Base-by-base conservation (phyloP, 768 basidiomycete species). In the Russula sp. region DNA sequence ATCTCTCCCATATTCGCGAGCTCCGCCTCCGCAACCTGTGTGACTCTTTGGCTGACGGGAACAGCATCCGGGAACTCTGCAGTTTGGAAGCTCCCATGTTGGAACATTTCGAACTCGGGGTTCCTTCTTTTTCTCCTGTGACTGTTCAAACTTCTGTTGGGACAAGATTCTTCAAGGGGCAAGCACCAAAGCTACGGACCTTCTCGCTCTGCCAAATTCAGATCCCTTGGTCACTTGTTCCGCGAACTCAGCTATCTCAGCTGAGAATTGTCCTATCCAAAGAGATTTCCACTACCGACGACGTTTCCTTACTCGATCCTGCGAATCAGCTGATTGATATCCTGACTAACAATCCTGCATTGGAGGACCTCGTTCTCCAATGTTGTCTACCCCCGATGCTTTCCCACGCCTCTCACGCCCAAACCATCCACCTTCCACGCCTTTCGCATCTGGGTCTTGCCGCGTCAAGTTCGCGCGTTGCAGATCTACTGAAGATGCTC, bases 1-100 rank as follows among this genome's bases (percentile, higher is more conserved):
- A 62, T 22, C 22, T 62, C 40, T 22, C 49, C 16, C 61, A 57
- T 31, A 62, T 40, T 13, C 55, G 61, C 49, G 32, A 45, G 32
- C 50, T 62, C 22, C 42, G 61, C 6, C 55, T 62, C 49, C 32
- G 31, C n/a, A 14, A 7, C 34, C 34, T 52, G 48, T 9, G 27
- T 27, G 27, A 27, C 27, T 27, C 5, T 4, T 3, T 2, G 16
- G 0, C 0, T 14, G 22, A 52, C 20, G 18, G 5, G 6, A 18
- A 37, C 14, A 34, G 6, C 48, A 4, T 47, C 11, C 20, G 10
- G 16, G 34, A 52, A 7, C 34, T 57, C 14, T 52, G 40, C 32
- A 14, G 4, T n/a, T 16, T 18, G 16, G 55, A 44, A n/a, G 61
- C 61, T 32, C 61, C 61, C 3, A 27, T 27, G 27, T 27, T 27